Evolutionary conservation across 2,329 filamentous ascomycete genomes (phyloP).

Genomic region (Phialocephala subalpina): DNA sequence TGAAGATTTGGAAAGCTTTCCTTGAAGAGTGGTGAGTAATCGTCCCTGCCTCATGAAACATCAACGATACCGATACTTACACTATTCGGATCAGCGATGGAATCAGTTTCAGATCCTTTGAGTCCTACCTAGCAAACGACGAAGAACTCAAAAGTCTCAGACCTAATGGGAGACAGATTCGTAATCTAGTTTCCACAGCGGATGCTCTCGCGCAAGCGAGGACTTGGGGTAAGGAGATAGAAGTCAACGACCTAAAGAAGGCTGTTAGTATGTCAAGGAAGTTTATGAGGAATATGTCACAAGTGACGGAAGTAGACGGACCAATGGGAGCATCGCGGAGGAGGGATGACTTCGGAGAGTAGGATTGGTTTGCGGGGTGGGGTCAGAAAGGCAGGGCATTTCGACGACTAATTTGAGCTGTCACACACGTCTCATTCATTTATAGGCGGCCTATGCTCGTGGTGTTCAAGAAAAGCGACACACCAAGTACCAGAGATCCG

Average conservation of each 20-base stretch:
- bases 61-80: neutral
- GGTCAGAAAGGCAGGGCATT: no score
- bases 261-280: neutral
- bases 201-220: neutral
- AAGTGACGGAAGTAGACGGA: no score
- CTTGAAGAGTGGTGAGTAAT: neutral
- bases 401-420: no score
- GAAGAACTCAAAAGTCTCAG: neutral
- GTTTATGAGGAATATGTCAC: no score
- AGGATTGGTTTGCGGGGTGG: no score
- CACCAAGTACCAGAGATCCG: no score
- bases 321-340: no score
- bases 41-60: no score
- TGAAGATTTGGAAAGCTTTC: neutral
- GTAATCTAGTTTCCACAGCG: neutral
- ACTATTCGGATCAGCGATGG: neutral
- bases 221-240: neutral
- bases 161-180: neutral
- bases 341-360: no score
- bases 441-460: no score
- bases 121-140: neutral
- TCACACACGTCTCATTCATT: no score
- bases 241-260: neutral
- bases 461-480: no score
- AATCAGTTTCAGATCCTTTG: neutral